A percentile compares a stretch with the other conserved stretches of the same genome.
Evolutionary conservation across 2,329 filamentous ascomycete species (phyloP).

Genomic region (Coleophoma eucalyptorum): DNA sequence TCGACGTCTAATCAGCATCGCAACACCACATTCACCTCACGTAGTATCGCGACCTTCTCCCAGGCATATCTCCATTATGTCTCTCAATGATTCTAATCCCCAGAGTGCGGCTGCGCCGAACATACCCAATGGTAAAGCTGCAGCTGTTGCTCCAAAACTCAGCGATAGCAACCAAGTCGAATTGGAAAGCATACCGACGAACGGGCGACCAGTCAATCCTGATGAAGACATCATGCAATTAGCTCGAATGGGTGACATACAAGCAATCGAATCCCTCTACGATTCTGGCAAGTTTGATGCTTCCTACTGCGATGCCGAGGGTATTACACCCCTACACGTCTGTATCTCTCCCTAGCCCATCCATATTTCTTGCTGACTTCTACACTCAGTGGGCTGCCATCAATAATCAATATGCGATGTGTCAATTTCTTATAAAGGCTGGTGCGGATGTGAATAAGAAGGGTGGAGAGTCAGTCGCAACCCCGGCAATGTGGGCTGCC

Average conservation of each 20-base stretch:
- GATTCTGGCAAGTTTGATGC: constrained; percentile 78
- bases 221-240: constrained; percentile 94
- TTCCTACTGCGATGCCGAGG: constrained; percentile 82
- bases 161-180: constrained; percentile 35
- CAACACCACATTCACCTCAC: too few species aligned
- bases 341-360: constrained; percentile 24
- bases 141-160: constrained; percentile 49
- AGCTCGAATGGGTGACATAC: constrained; percentile 81
- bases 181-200: constrained; percentile 24
- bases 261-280: constrained; percentile 84
- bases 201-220: constrained; percentile 16
- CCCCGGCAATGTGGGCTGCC: constrained; percentile 93
- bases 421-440: constrained; percentile 83
- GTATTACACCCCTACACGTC: constrained; percentile 94
- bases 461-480: constrained; percentile 92
- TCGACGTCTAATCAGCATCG: too few species aligned
- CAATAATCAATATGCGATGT: constrained; percentile 97
- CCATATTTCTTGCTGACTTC: not conserved
- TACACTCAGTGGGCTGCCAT: constrained; percentile 86
- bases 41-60: too few species aligned
- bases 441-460: constrained; percentile 86
- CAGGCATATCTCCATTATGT: too few species aligned
- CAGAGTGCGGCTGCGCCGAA: constrained; percentile 31
- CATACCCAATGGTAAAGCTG: constrained; percentile 52
- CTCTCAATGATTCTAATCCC: constrained; percentile 9